phyloP scores from a whole-genome alignment of 805 yeast genomes.

The Sugiyamaella valdiviana region DNA sequence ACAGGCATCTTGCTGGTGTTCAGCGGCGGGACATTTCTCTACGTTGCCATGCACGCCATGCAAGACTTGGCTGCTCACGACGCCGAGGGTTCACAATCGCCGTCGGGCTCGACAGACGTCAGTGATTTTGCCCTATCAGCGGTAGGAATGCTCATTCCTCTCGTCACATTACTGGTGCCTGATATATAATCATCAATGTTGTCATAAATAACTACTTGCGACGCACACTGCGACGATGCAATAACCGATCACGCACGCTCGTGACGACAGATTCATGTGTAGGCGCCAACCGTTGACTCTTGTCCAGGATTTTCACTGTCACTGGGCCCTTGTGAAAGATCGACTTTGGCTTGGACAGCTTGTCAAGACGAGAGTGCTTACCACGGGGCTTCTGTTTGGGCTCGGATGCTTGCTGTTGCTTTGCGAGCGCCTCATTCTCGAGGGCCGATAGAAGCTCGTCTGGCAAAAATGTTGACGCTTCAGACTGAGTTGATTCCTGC shows the following conservation, averaged over 20 bases:
- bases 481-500: conserved; percentile 6
- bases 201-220: conserved; percentile 10
- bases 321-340: conserved; percentile 25
- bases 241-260: conserved; percentile 23
- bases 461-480: conserved; percentile 10
- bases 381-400: conserved; percentile 17
- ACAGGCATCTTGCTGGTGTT: conserved; percentile 51
- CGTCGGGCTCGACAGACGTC: conserved; percentile 5
- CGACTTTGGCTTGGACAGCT: conserved; percentile 4
- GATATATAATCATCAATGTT: conserved; percentile 17
- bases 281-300: conserved; percentile 26
- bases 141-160: conserved; percentile 30
- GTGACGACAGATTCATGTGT: conserved; percentile 14
- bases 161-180: conserved; percentile 28
- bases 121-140: conserved; percentile 23
- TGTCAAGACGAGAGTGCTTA: background rate
- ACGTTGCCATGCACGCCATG: conserved; percentile 62
- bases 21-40: conserved; percentile 68
- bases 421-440: conserved; percentile 6
- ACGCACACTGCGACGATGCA: conserved; percentile 21
- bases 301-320: conserved; percentile 22
- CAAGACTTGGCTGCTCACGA: conserved; percentile 28
- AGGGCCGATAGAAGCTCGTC: conserved; percentile 11
- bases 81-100: conserved; percentile 8
- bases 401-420: conserved; percentile 8